These are phyloP conservation scores for Calonectria hongkongensis DNA, from an alignment of 2,329 filamentous ascomycete genomes.

Conservation along the genomic window DNA sequence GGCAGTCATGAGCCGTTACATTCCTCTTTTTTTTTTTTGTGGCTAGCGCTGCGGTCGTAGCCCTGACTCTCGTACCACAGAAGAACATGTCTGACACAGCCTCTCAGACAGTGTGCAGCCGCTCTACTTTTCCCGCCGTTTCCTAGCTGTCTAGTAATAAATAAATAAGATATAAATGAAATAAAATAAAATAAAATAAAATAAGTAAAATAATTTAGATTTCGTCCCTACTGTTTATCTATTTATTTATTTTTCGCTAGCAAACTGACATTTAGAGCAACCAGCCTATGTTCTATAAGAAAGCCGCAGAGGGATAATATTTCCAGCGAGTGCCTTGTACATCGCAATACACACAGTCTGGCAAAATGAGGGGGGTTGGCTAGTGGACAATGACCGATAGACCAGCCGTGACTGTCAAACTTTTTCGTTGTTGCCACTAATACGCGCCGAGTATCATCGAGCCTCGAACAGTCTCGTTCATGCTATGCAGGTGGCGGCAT, in stretches of 20 bases:
- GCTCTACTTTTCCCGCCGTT: no score
- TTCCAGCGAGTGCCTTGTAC: background rate
- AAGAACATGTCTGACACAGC: slow-evolving; percentile 22
- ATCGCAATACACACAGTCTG: slow-evolving; percentile 3
- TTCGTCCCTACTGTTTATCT: no score
- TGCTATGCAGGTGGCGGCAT: no score
- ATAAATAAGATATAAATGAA: no score
- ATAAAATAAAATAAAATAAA: no score
- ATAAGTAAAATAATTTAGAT: no score
- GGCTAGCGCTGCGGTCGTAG: slow-evolving; percentile 38
- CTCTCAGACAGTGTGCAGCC: slow-evolving; percentile 3
- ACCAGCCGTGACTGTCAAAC: slow-evolving; percentile 22
- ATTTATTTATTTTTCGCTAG: no score
- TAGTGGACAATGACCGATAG: slow-evolving; percentile 8
- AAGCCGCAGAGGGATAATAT: no score
- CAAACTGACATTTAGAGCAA: no score
- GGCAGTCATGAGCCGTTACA: slow-evolving; percentile 13
- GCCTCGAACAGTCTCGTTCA: slow-evolving; percentile 14
- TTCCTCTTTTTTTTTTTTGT: slow-evolving; percentile 37
- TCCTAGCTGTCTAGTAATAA: no score
- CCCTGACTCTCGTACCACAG: slow-evolving; percentile 35
- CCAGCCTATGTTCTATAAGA: no score
- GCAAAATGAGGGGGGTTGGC: background rate
- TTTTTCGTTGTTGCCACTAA: slow-evolving; percentile 19
- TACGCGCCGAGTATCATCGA: slow-evolving; percentile 23